These are phyloP conservation scores for Stagonosporopsis vannaccii DNA, from an alignment of 2,329 filamentous ascomycete genomes.

Conservation along the genomic window DNA sequence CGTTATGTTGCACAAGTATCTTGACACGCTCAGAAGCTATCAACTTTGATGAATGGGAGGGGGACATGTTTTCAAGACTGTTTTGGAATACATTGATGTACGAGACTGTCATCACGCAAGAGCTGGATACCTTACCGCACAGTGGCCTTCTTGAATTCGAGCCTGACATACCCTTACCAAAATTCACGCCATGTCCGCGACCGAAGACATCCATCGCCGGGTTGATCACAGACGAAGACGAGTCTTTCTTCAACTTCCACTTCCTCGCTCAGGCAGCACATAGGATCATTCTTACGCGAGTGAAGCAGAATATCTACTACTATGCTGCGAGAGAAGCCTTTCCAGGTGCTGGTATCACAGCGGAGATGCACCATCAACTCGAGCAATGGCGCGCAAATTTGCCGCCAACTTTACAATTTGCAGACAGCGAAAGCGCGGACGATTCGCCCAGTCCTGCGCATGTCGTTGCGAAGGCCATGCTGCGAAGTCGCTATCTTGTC, in stretches of 20 bases:
- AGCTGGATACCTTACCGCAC: conserved; percentile 58
- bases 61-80: conserved; percentile 63
- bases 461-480: conserved; percentile 49
- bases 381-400: conserved; percentile 63
- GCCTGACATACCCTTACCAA: conserved; percentile 61
- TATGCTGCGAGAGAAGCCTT: conserved; percentile 52
- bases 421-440: conserved; percentile 43
- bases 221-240: conserved; percentile 54
- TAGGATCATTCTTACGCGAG: conserved; percentile 62
- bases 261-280: conserved; percentile 65
- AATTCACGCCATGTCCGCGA: conserved; percentile 57
- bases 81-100: conserved; percentile 66
- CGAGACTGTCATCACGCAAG: conserved; percentile 63
- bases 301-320: conserved; percentile 60
- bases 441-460: conserved; percentile 45
- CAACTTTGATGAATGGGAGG: conserved; percentile 61
- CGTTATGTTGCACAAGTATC: conserved; percentile 58
- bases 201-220: conserved; percentile 45
- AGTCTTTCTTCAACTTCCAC: conserved; percentile 64
- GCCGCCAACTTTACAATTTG: conserved; percentile 57
- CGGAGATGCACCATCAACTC: conserved; percentile 62
- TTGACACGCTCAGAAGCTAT: conserved; percentile 53
- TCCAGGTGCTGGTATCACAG: conserved; percentile 58
- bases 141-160: conserved; percentile 61
- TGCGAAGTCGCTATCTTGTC: conserved; percentile 48